phyloP scores from a whole-genome alignment of 352 stramenopile genomes.

The Elongisporangium undulatum region DNA sequence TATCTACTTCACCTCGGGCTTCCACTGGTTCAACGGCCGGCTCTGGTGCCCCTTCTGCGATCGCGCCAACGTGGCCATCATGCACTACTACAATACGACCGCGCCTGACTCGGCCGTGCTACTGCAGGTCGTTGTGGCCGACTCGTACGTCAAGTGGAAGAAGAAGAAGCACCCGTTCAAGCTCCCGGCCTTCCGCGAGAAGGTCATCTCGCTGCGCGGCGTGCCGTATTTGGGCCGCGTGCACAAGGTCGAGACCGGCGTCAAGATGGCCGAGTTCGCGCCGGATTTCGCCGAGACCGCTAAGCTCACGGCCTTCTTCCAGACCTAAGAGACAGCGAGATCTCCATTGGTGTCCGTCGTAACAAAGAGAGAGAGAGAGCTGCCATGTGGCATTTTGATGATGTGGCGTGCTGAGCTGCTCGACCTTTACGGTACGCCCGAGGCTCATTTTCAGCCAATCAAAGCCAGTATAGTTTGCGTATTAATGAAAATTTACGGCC shows the following conservation, averaged over 20 bases:
- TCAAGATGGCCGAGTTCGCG: conserved; percentile 51
- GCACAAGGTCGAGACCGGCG: conserved; percentile 37
- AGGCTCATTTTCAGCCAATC: background rate
- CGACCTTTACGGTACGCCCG: background rate
- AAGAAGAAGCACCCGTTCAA: conserved; percentile 80
- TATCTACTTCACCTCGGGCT: conserved; percentile 72
- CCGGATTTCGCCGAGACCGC: conserved; percentile 48
- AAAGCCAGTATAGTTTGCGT: background rate
- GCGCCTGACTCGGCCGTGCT: conserved; percentile 54
- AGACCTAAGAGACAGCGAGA: conserved; percentile 10
- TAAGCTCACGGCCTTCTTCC: conserved; percentile 43
- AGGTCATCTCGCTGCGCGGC: conserved; percentile 43
- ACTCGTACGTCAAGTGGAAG: conserved; percentile 75
- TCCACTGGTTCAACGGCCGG: conserved; percentile 67
- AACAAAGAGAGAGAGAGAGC: background rate
- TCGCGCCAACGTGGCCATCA: conserved; percentile 54
- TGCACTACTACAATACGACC: conserved; percentile 81
- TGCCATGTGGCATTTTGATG: background rate
- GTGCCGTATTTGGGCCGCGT: conserved; percentile 68
- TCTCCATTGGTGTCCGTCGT: background rate
- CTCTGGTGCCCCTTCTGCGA: conserved; percentile 83
- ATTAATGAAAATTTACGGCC: background rate
- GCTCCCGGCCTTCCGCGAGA: conserved; percentile 49
- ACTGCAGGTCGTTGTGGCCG: conserved; percentile 40
- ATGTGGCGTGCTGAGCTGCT: background rate